Percentiles rank a stretch among this genome's conserved stretches.
Evolutionary conservation across 2,329 filamentous ascomycete species (phyloP).

Genomic region (Pestalotiopsis sp.): DNA sequence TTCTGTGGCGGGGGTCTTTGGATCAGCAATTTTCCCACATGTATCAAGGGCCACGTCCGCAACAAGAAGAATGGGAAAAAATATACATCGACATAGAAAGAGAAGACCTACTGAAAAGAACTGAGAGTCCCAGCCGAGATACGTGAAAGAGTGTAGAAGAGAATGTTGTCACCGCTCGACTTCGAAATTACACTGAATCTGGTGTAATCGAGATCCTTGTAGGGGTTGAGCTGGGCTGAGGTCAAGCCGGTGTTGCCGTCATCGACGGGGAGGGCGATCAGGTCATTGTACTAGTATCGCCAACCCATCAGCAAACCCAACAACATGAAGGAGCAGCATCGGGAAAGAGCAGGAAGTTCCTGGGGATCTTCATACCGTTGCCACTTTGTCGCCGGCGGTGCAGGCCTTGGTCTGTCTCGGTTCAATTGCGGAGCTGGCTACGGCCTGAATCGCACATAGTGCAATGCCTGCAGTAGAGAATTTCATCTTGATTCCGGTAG

Average conservation of each 20-base stretch:
- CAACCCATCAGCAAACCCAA: not conserved
- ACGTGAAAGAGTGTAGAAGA: not conserved
- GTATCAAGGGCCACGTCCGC: not conserved
- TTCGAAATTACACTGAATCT: not conserved
- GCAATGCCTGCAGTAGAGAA: not conserved
- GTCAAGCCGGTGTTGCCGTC: conserved; percentile 4
- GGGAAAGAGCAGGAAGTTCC: not conserved
- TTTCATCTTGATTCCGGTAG: not conserved
- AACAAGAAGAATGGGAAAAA: not conserved
- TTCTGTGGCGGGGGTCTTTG: not conserved
- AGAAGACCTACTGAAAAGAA: too few species aligned
- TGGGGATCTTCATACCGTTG: not conserved
- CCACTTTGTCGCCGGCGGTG: not conserved
- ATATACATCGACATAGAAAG: too few species aligned
- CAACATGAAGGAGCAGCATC: not conserved
- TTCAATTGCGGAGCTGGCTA: not conserved
- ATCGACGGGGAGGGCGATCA: not conserved
- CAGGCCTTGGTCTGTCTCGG: not conserved
- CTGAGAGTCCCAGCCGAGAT: too few species aligned
- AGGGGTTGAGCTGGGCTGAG: not conserved
- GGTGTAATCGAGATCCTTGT: conserved; percentile 2
- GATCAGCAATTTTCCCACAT: not conserved
- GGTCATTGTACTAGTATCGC: not conserved
- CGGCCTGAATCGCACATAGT: not conserved
- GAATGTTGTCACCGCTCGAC: not conserved